phyloP scores from a whole-genome alignment of 2,329 filamentous ascomycete genomes.

The Colletotrichum cuscutae region DNA sequence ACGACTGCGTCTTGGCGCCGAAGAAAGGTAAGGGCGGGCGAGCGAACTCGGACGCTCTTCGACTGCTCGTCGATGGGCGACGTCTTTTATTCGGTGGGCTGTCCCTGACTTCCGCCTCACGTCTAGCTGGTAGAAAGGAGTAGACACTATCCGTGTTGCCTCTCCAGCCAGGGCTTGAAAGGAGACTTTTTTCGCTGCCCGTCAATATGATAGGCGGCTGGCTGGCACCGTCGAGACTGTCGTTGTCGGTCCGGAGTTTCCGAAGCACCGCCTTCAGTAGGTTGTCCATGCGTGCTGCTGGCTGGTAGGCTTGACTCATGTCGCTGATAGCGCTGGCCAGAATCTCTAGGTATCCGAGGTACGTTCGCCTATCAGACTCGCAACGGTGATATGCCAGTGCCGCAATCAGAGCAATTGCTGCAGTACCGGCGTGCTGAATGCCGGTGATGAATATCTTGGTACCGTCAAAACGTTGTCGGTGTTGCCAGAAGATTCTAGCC shows the following conservation, averaged over 20 bases:
- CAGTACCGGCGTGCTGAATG: conserved; percentile 64
- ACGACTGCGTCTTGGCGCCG: conserved; percentile 30
- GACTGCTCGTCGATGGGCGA: conserved; percentile 39
- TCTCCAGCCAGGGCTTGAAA: conserved; percentile 14
- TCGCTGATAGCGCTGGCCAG: conserved; percentile 61
- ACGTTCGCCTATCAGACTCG: conserved; percentile 50
- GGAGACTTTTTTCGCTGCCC: not conserved
- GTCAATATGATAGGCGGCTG: conserved; percentile 6
- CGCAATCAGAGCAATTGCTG: conserved; percentile 64
- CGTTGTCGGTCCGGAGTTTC: conserved; percentile 51
- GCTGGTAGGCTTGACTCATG: conserved; percentile 63
- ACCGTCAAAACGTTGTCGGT: conserved; percentile 62
- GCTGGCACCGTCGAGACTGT: not conserved
- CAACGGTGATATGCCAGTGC: conserved; percentile 52
- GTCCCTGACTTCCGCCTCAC: conserved; percentile 43
- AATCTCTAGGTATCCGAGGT: conserved; percentile 61
- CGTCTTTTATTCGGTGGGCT: conserved; percentile 43
- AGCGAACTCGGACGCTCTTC: conserved; percentile 44
- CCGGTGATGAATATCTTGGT: conserved; percentile 61
- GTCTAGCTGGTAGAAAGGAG: conserved; percentile 43
- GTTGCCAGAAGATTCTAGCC: conserved; percentile 64
- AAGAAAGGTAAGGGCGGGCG: conserved; percentile 44
- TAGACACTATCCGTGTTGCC: conserved; percentile 31
- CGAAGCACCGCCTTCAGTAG: conserved; percentile 63
- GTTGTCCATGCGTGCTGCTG: conserved; percentile 63